These are phyloP conservation scores for Mycena citricolor DNA, from an alignment of 1,284 basidiomycete genomes.

Conservation along the genomic window DNA sequence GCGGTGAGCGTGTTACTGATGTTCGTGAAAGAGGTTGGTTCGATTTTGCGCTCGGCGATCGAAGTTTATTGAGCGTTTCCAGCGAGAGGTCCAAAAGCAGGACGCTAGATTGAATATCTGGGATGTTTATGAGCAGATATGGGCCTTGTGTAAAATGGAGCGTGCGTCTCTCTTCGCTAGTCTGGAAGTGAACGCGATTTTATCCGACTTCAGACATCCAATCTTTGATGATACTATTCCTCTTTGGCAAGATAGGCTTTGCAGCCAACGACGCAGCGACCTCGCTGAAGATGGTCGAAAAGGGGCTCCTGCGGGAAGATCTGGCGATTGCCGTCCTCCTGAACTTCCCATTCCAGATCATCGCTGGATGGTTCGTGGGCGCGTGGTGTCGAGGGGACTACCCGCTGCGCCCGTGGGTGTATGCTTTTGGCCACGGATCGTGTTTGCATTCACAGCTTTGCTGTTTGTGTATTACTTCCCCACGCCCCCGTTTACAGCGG, in stretches of 20 bases:
- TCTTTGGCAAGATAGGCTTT: conserved; percentile 94
- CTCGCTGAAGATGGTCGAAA: conserved; percentile 93
- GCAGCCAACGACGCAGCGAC: conserved; percentile 94
- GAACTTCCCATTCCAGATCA: conserved; percentile 97
- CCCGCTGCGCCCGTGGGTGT: conserved; percentile 84
- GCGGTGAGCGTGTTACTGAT: conserved; percentile 82
- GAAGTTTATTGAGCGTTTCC: conserved; percentile 9
- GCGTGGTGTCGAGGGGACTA: conserved; percentile 82
- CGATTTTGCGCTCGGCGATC: background rate
- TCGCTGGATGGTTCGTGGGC: conserved; percentile 93
- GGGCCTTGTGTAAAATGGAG: conserved; percentile 87
- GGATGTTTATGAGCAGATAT: conserved; percentile 92
- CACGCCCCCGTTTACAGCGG: conserved; percentile 63
- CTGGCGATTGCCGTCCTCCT: conserved; percentile 93
- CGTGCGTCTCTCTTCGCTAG: conserved; percentile 50
- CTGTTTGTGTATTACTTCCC: conserved; percentile 87
- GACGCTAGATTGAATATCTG: conserved; percentile 88
- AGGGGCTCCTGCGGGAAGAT: conserved; percentile 93
- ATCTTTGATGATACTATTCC: conserved; percentile 82
- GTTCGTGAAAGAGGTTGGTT: conserved; percentile 83
- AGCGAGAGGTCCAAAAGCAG: conserved; percentile 72
- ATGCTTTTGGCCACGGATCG: conserved; percentile 91
- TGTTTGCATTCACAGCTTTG: conserved; percentile 74
- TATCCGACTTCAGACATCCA: conserved; percentile 73
- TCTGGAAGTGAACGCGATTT: background rate